Conservation (phyloP, 83 land plant genomes). For the Picea abies region DNA sequence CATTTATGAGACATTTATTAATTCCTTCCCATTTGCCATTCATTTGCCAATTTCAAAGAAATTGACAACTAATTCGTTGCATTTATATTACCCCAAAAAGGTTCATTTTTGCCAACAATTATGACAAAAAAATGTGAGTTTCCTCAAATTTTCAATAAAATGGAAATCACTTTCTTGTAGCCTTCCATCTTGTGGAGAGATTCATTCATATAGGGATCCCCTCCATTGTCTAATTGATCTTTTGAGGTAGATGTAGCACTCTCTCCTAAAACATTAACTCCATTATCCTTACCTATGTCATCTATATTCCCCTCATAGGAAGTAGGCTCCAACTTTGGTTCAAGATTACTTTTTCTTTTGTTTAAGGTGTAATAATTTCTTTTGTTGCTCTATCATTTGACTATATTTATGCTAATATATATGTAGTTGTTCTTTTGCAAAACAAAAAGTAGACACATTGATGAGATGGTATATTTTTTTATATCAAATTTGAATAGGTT, state of each 20-base stretch:
- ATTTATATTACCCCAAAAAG: conserved; percentile 54
- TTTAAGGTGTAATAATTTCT: conserved; percentile 63
- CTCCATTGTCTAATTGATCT: conserved; percentile 8
- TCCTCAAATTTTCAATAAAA: conserved; percentile 64
- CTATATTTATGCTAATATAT: conserved; percentile 60
- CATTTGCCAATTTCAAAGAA: conserved; percentile 24
- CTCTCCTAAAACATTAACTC: conserved; percentile 17
- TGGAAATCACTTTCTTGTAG: conserved; percentile 51
- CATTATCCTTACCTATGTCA: conserved; percentile 12
- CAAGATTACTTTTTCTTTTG: conserved; percentile 22
- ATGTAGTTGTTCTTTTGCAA: conserved; percentile 63
- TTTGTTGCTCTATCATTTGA: conserved; percentile 47
- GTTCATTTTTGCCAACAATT: conserved; percentile 63
- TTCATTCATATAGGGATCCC: conserved; percentile 45
- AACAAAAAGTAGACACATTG: conserved; percentile 7
- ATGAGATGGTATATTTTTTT: neutral
- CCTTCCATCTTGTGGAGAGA: conserved; percentile 58
- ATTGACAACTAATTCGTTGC: conserved; percentile 11
- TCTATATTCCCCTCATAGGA: neutral
- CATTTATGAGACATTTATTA: conserved; percentile 10
- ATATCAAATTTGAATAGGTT: neutral
- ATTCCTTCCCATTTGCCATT: conserved; percentile 15
- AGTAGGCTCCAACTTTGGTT: conserved; percentile 3
- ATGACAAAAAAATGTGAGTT: conserved; percentile 91
- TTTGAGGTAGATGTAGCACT: conserved; percentile 24